Evolutionary conservation across 208 protist species (phyloP).

Genomic region (Acanthamoeba royreba): DNA sequence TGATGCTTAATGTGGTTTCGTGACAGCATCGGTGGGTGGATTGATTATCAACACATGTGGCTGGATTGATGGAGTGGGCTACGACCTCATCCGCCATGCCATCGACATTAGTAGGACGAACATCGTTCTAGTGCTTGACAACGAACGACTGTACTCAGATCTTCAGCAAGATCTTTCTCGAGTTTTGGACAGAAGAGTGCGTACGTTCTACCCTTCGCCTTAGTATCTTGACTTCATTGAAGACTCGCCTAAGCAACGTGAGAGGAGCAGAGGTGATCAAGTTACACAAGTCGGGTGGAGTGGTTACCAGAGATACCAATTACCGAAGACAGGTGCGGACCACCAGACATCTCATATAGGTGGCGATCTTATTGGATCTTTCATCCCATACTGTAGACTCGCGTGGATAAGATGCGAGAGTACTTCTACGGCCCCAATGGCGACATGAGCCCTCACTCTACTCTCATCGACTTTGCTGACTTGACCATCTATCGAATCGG

Average conservation of each 20-base stretch:
- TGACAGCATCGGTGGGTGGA: slow-evolving; percentile 6
- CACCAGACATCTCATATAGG: not conserved
- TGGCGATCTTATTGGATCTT: not conserved
- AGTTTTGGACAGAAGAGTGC: not conserved
- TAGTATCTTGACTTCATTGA: not conserved
- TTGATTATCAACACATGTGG: slow-evolving; percentile 70
- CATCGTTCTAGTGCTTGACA: slow-evolving; percentile 45
- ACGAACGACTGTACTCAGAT: slow-evolving; percentile 64
- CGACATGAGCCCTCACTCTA: slow-evolving; percentile 52
- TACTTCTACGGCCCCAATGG: slow-evolving; percentile 66
- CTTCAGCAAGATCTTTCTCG: slow-evolving; percentile 14
- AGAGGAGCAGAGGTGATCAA: slow-evolving; percentile 52
- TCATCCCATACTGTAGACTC: not conserved
- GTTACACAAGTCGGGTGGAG: slow-evolving; percentile 65
- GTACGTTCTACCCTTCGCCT: not conserved
- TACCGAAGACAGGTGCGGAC: not conserved
- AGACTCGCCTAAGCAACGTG: not conserved
- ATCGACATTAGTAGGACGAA: not conserved
- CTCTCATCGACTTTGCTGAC: slow-evolving; percentile 58
- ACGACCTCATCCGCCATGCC: slow-evolving; percentile 49
- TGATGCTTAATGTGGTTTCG: not conserved
- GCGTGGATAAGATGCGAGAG: slow-evolving; percentile 55
- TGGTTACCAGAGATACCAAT: slow-evolving; percentile 7
- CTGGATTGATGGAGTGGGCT: slow-evolving; percentile 69
- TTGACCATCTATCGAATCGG: slow-evolving; percentile 55